Evolutionary conservation across 495 filamentous ascomycete species (phyloP).

Genomic region (Thermochaetoides thermophila): DNA sequence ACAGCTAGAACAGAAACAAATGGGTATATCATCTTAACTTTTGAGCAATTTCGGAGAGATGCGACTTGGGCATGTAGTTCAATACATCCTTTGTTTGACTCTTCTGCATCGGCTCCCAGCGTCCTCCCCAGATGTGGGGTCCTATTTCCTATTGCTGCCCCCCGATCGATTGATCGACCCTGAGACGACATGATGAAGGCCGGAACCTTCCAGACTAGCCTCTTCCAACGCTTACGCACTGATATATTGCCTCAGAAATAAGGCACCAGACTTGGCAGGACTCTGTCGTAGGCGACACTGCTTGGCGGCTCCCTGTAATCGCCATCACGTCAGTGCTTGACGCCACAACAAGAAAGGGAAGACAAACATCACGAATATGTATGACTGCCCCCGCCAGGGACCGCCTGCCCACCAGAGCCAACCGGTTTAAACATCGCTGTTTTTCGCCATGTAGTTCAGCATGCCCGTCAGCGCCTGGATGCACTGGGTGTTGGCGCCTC

Average conservation of each 20-base stretch:
- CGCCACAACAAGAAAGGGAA: conserved; percentile 1
- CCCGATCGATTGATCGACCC: no score
- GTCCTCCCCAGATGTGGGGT: no score
- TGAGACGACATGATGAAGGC: no score
- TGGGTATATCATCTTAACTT: no score
- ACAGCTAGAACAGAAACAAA: no score
- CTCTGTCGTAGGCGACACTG: conserved; percentile 34
- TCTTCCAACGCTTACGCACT: no score
- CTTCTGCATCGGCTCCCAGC: no score
- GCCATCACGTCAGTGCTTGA: conserved; percentile 19
- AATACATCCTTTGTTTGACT: no score
- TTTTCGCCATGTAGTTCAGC: conserved; percentile 41
- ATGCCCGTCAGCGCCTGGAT: conserved; percentile 49
- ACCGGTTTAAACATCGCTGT: conserved; percentile 56
- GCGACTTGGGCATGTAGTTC: no score
- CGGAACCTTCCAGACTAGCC: no score
- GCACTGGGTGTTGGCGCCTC: conserved; percentile 50
- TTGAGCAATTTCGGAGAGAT: no score
- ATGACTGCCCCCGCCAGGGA: conserved; percentile 42
- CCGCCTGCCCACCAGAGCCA: conserved; percentile 59
- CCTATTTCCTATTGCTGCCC: no score
- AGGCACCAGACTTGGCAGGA: conserved; percentile 21
- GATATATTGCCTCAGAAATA: conserved; percentile 7
- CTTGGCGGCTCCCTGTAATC: conserved; percentile 33
- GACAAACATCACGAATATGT: conserved; percentile 38